Base-by-base conservation (phyloP, 2,329 filamentous ascomycete genomes). In the Grosmannia huntii region DNA sequence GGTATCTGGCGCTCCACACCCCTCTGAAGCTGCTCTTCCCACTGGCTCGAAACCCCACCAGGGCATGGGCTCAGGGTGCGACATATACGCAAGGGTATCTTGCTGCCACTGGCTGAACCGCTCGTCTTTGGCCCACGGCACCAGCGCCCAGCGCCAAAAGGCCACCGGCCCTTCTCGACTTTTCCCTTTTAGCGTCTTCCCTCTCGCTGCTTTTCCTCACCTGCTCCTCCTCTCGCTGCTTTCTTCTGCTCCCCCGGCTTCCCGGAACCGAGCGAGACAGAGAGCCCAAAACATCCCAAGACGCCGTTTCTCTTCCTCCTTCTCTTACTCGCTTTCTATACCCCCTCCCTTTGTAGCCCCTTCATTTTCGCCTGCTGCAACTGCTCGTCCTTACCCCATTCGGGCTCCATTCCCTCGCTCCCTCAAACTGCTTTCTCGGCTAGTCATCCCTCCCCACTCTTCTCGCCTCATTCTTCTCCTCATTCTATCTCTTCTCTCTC, bases 111-210 rank as follows among this genome's bases (percentile, higher is more conserved):
- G 41, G 41, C 23, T 49, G 46, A 49, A 49, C 23, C 10, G 46
- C 46, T 76, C 76, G 11, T 19, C 23, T 27, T 9, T 25, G 76
- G 14, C 73, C 72, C n/a, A 74, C 55, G 54, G n/a, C 21, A 25
- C 38, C 16, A 21, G 28, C 49, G 25, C 5, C 9, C 36, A 54
- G 52, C 36, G 33, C 52, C 52, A 54, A 54, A 53, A 21, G 36
- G 36, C 36, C 52, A 46, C 44, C 44, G 27, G 51, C 41, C 27
- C 52, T 56, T 49, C 33, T 52, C 44, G 53, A 55, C 53, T 55
- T 38, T 55, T 54, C 23, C 36, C 12, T 46, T 46, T 23, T 55
- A 44, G 38, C 38, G 27, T 27, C 53, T 33, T 55, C 41, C 38
- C 31, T 31, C 41, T 23, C 16, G 9, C 6, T 48, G 31, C 41